A percentile compares a stretch with the other conserved stretches of the same genome.
phyloP scores from a whole-genome alignment of 768 basidiomycete species.

The Auricularia heimuer region DNA sequence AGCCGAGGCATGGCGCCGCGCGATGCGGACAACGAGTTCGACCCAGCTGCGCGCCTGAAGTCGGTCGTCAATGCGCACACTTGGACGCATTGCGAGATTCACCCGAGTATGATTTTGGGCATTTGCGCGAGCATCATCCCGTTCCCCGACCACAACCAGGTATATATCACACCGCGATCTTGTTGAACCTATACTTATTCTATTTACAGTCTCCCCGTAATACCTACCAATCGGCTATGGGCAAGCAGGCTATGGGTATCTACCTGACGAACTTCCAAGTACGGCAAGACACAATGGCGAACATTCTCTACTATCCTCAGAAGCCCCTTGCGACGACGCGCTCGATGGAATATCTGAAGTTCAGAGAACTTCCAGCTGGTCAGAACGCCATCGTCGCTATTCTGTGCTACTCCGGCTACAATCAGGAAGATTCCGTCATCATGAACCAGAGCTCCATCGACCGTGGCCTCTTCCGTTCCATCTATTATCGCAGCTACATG shows the following conservation, averaged over 20 bases:
- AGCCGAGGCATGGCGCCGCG: constrained; percentile 48
- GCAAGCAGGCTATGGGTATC: constrained; percentile 99
- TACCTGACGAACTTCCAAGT: constrained; percentile 97
- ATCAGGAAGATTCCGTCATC: constrained; percentile 99
- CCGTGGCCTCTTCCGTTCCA: constrained; percentile 94
- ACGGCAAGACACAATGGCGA: constrained; percentile 99
- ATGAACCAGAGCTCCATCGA: constrained; percentile 99
- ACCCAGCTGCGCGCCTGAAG: constrained; percentile 84
- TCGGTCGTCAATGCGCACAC: constrained; percentile 76
- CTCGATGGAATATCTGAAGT: constrained; percentile 98
- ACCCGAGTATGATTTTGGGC: constrained; percentile 97
- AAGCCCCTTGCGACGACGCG: constrained; percentile 98
- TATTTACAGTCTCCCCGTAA: constrained; percentile 86
- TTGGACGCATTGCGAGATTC: constrained; percentile 99
- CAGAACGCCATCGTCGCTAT: constrained; percentile 99
- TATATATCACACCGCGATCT: constrained; percentile 24
- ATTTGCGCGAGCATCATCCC: constrained; percentile 99
- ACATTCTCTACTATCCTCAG: constrained; percentile 98
- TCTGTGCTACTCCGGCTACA: constrained; percentile 97
- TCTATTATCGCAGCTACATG: constrained; percentile 98
- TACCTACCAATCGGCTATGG: constrained; percentile 99
- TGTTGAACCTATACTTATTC: constrained; percentile 4
- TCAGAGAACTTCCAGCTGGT: constrained; percentile 97
- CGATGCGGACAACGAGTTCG: constrained; percentile 60
- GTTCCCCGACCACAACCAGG: constrained; percentile 99